phyloP scores from a whole-genome alignment of 192 early-diverging fungal species.

The Mortierella alpina region DNA sequence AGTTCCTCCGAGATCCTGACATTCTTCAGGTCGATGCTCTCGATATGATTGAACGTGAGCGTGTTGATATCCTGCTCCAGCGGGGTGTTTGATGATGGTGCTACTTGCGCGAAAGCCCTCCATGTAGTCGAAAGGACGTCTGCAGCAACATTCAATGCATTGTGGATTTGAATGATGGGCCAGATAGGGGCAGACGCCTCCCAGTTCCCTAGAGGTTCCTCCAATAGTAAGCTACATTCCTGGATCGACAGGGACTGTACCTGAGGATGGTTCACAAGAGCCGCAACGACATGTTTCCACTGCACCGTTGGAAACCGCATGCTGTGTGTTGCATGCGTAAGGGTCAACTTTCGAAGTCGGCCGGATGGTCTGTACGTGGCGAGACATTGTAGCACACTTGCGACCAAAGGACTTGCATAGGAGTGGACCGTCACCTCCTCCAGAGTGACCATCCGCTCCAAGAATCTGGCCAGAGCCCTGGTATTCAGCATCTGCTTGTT shows the following conservation, averaged over 20 bases:
- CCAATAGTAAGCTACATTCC: too few species aligned
- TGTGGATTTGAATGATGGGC: too few species aligned
- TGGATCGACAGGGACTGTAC: too few species aligned
- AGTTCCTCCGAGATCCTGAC: slow-evolving; percentile 12
- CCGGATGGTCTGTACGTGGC: background rate
- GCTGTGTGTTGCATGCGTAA: too few species aligned
- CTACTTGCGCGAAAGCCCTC: background rate
- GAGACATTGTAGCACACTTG: slow-evolving; percentile 1
- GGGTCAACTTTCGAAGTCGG: too few species aligned
- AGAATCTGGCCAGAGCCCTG: slow-evolving; percentile 7
- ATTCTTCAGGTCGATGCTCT: slow-evolving; percentile 3
- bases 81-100: background rate
- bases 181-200: background rate
- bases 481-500: slow-evolving; percentile 1
- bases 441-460: slow-evolving; percentile 8
- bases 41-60: slow-evolving; percentile 6
- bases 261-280: too few species aligned
- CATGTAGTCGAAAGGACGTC: too few species aligned
- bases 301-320: too few species aligned
- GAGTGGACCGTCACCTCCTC: slow-evolving; percentile 21
- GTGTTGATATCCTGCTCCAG: background rate
- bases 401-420: background rate
- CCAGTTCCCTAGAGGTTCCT: background rate
- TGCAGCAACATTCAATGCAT: too few species aligned
- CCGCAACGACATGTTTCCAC: too few species aligned